Percentiles rank a stretch among this genome's conserved stretches.
phyloP scores from a whole-genome alignment of 2,329 filamentous ascomycete species.

The Exophiala xenobiotica region DNA sequence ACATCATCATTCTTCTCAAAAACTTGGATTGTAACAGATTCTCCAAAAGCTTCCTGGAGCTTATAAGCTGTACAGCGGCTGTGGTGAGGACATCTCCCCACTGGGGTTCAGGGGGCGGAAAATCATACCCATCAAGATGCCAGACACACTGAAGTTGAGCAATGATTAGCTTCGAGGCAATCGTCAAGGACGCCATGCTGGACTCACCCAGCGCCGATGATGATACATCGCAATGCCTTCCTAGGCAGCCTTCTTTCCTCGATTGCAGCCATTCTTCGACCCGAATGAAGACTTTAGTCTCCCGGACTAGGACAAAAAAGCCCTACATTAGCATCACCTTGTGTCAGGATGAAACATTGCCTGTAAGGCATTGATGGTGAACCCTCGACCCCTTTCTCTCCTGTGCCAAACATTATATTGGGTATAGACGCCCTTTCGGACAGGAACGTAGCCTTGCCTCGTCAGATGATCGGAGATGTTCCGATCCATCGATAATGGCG shows the following conservation, averaged over 20 bases:
- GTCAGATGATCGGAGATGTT: not conserved
- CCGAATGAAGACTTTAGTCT: not conserved
- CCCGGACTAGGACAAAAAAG: not conserved
- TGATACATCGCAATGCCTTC: not conserved
- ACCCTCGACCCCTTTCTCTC: not conserved
- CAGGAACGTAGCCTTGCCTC: not conserved
- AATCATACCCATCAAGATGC: not conserved
- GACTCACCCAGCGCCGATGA: not conserved
- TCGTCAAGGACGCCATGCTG: not conserved
- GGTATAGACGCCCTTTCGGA: not conserved
- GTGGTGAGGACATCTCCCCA: not conserved
- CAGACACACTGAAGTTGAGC: not conserved
- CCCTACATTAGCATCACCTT: not conserved
- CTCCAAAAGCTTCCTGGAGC: not conserved
- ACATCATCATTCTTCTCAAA: not conserved
- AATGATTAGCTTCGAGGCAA: not conserved
- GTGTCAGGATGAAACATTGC: not conserved
- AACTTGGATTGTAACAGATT: not conserved
- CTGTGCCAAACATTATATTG: not conserved
- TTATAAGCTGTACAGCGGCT: not conserved
- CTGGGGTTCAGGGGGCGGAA: not conserved
- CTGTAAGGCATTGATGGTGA: not conserved
- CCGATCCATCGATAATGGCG: no score
- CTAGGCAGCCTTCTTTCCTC: not conserved
- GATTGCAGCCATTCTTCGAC: not conserved